Conservation (phyloP, 2,329 filamentous ascomycete species). For the Elsinoe ampelina region DNA sequence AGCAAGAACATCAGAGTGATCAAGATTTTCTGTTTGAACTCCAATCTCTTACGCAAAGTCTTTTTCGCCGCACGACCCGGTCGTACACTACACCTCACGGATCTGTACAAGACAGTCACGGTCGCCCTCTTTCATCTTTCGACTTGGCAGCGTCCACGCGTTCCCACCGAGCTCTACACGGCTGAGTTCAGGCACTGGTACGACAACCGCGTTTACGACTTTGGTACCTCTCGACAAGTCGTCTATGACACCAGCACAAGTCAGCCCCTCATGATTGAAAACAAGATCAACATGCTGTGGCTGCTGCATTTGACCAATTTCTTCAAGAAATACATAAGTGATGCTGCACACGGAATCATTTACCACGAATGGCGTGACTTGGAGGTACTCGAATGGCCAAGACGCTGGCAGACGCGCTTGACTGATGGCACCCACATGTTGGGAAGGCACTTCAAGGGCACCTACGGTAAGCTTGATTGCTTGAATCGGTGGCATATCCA, state of each 20-base stretch:
- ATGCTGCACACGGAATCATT: slow-evolving; percentile 24
- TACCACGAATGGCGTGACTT: not conserved
- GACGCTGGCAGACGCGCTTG: slow-evolving; percentile 31
- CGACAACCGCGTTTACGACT: slow-evolving; percentile 21
- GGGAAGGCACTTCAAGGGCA: slow-evolving; percentile 42
- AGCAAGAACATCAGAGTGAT: slow-evolving; percentile 28
- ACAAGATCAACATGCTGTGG: slow-evolving; percentile 38
- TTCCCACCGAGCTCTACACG: not conserved
- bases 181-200: not conserved
- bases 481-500: no score
- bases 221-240: slow-evolving; percentile 37
- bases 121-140: slow-evolving; percentile 23
- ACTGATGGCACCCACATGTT: slow-evolving; percentile 28
- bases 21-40: slow-evolving; percentile 24
- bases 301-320: slow-evolving; percentile 43
- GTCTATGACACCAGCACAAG: slow-evolving; percentile 32
- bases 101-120: slow-evolving; percentile 22
- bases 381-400: not conserved
- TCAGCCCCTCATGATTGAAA: slow-evolving; percentile 34
- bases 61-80: not conserved
- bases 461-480: slow-evolving; percentile 30
- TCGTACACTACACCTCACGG: not conserved
- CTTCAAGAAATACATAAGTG: slow-evolving; percentile 43
- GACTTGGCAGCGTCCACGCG: not conserved
- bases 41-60: slow-evolving; percentile 17